These are phyloP conservation scores for Myotisia sp. DNA, from an alignment of 2,329 filamentous ascomycete genomes.

Conservation along the genomic window DNA sequence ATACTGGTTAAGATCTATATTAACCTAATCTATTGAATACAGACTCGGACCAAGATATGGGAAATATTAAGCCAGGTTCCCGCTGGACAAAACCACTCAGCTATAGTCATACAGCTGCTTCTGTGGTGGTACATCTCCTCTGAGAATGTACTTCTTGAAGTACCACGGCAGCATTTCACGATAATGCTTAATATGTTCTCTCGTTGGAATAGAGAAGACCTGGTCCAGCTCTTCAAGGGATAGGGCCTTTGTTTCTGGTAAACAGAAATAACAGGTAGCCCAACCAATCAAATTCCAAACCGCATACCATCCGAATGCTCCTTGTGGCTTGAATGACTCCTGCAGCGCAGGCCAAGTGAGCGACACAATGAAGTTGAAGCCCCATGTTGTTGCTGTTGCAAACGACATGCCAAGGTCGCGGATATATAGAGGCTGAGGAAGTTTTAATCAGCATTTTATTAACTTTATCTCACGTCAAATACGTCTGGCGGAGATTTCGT, in stretches of 20 bases:
- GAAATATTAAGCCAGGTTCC: too few species aligned
- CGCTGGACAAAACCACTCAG: too few species aligned
- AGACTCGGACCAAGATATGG: too few species aligned
- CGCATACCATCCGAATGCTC: constrained; percentile 37
- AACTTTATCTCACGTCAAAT: too few species aligned
- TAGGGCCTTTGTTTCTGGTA: constrained; percentile 28
- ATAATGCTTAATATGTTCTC: constrained; percentile 20
- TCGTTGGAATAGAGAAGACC: constrained; percentile 33
- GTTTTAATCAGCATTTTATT: too few species aligned
- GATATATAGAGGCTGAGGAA: constrained; percentile 22
- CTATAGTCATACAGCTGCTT: constrained; percentile 19
- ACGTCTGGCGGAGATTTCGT: too few species aligned
- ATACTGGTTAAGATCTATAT: neutral
- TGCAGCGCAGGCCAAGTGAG: constrained; percentile 33
- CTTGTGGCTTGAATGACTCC: constrained; percentile 28
- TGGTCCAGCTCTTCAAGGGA: constrained; percentile 26
- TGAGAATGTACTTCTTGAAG: constrained; percentile 17
- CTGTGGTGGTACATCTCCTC: constrained; percentile 17
- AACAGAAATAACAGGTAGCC: constrained; percentile 30
- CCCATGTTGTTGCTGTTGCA: constrained; percentile 35
- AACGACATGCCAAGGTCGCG: constrained; percentile 29
- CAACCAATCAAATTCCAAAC: constrained; percentile 34
- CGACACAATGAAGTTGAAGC: constrained; percentile 34
- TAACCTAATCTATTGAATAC: neutral
- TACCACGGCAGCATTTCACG: constrained; percentile 20